phyloP scores from a whole-genome alignment of 176 grass and related monocot genomes.

The Hsuehochloa calcarea region DNA sequence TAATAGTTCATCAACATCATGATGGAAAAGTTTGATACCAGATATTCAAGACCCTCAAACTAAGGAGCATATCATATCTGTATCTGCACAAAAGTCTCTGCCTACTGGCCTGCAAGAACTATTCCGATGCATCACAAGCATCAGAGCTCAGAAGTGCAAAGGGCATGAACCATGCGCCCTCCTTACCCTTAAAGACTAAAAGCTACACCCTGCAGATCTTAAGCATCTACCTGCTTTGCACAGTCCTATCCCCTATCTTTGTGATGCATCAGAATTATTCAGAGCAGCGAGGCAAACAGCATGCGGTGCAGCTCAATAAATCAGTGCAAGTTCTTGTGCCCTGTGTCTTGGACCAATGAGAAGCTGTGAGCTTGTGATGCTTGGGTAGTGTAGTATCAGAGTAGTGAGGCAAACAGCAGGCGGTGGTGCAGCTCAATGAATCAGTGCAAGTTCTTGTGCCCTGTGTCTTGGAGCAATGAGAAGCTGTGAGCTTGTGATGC shows the following conservation, averaged over 20 bases:
- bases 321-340: neutral
- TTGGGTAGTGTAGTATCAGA: constrained; percentile 13
- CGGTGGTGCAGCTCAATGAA: neutral
- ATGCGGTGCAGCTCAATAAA: neutral
- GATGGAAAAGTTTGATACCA: neutral
- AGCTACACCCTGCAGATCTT: neutral
- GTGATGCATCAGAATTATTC: constrained; percentile 2
- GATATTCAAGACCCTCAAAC: neutral
- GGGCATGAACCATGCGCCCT: constrained; percentile 5
- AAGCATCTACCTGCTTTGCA: neutral
- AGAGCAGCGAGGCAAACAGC: neutral
- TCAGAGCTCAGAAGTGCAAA: neutral
- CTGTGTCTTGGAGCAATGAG: constrained; percentile 9
- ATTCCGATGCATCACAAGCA: neutral
- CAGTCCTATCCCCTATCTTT: neutral
- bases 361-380: neutral
- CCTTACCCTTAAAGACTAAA: neutral
- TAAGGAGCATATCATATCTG: neutral
- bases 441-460: neutral
- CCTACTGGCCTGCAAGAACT: neutral
- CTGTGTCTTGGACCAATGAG: constrained; percentile 7
- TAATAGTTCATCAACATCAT: neutral
- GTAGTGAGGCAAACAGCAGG: neutral
- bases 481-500: neutral
- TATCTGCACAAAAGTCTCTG: neutral